A percentile compares a stretch with the other conserved stretches of the same genome.
phyloP scores from a whole-genome alignment of 2,329 filamentous ascomycete species.

The Clarireedia monteithiana region DNA sequence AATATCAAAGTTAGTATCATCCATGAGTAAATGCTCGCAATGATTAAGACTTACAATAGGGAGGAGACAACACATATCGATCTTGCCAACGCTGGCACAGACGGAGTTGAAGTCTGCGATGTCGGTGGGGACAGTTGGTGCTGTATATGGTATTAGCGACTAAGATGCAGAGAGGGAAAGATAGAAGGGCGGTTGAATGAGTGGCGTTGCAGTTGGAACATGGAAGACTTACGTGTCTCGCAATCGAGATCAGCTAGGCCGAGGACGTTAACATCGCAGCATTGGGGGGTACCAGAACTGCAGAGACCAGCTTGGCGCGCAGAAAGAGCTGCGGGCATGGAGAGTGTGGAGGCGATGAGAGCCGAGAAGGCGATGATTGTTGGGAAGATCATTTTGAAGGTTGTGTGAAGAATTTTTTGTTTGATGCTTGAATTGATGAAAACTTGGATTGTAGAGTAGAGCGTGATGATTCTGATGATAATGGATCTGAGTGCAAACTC shows the following conservation, averaged over 20 bases:
- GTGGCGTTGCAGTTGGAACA: too few relatives aligned
- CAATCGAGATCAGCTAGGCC: slow-evolving; percentile 51
- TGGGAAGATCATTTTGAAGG: slow-evolving; percentile 15
- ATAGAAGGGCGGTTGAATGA: background rate
- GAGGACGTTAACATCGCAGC: slow-evolving; percentile 56
- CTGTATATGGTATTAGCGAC: slow-evolving; percentile 7
- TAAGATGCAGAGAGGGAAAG: background rate
- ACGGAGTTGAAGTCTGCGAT: slow-evolving; percentile 33
- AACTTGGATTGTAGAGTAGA: background rate
- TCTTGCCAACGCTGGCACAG: slow-evolving; percentile 25
- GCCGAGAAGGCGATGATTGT: slow-evolving; percentile 12
- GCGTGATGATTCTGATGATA: background rate
- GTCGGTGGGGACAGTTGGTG: slow-evolving; percentile 33
- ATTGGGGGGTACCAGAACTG: slow-evolving; percentile 35
- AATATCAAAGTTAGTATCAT: background rate
- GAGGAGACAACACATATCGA: slow-evolving; percentile 46
- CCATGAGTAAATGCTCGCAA: too few relatives aligned
- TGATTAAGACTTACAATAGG: slow-evolving; percentile 32
- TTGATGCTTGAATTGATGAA: background rate
- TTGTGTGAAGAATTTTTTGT: background rate
- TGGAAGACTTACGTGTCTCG: slow-evolving; percentile 37
- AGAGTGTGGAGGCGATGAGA: slow-evolving; percentile 23
- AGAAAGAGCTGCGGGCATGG: slow-evolving; percentile 20
- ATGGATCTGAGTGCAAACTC: background rate
- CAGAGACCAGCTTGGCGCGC: background rate